Base-by-base conservation (phyloP, 2,329 filamentous ascomycete species). In the Colletotrichum scovillei region DNA sequence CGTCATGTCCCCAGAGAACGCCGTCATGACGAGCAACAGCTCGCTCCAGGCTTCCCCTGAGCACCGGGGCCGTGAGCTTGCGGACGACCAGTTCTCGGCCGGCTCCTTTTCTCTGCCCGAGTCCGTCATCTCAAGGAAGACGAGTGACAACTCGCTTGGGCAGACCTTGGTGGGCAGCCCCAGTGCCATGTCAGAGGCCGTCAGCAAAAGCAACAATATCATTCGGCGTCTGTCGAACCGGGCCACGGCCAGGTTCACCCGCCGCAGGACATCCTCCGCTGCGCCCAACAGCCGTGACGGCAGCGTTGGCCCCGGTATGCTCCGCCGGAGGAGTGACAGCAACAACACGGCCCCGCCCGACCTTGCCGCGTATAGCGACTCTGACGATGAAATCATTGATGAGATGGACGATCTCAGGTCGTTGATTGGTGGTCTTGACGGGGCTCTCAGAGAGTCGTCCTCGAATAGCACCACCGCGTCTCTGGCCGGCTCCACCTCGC, bases 261-360 rank as follows among this genome's bases (percentile, higher is more conserved):
- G 92, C 73, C 91, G 95, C 75, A 90, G 95, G 74, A 92, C 93
- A 74, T 97, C 94, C 19, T 95, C 94, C 3, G 92, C 92, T 1
- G 90, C 93, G 57, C 90, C 93, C 24, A 91, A 92, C 74, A 94
- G 93, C 80, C 92, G 95, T 55, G 95, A 98, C 79, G 92, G 94
- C 74, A 98, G 95, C 80, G 92, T 95, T 30, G 97, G 97, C 0
- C 97, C 97, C 1, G 93, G 95, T 69, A 93, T 98, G 65, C 91
- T 97, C 82, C 92, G 96, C 75, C 90, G 95, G 71, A 92, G 95
- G 76, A 98, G 95, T 82, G 95, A 97, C 82, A 98, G 95, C 85
- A 97, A 94, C 82, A 94, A 91, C 76, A 92, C 92, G 7, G 87
- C 88, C 8, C 89, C 91, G 11, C 84, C 88, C 46, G 87, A 88